Percentiles rank a stretch among this genome's conserved stretches.
phyloP scores from a whole-genome alignment of 495 filamentous ascomycete species.

The Poronia punctata region DNA sequence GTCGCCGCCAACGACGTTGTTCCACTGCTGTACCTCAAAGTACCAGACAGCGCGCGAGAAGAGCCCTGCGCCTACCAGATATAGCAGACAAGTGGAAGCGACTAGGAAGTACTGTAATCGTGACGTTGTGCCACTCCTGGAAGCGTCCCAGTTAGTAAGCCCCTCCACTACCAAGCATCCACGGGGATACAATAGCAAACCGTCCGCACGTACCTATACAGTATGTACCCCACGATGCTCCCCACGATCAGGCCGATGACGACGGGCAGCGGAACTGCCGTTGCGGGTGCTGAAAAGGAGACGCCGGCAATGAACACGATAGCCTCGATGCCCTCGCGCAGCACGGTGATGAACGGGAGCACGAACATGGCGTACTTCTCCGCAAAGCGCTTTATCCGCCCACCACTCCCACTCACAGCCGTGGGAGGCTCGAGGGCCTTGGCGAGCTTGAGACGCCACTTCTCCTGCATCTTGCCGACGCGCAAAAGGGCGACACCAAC shows the following conservation, averaged over 20 bases:
- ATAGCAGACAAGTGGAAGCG: conserved; percentile 73
- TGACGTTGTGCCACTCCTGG: conserved; percentile 45
- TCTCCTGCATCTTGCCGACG: conserved; percentile 78
- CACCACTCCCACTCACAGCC: conserved; percentile 19
- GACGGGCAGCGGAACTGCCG: conserved; percentile 66
- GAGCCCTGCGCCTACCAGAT: conserved; percentile 78
- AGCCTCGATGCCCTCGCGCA: conserved; percentile 76
- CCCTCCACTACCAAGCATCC: too few relatives aligned
- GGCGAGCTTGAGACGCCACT: conserved; percentile 76
- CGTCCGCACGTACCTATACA: conserved; percentile 60
- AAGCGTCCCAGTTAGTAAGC: conserved; percentile 4
- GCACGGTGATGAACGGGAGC: conserved; percentile 75
- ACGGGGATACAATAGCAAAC: too few relatives aligned
- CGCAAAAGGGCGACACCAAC: conserved; percentile 73
- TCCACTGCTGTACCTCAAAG: conserved; percentile 61
- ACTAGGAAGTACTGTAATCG: conserved; percentile 75
- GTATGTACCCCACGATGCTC: conserved; percentile 54
- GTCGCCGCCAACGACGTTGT: conserved; percentile 61
- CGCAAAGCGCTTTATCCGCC: conserved; percentile 53
- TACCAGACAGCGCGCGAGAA: conserved; percentile 72
- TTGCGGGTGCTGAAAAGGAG: conserved; percentile 63
- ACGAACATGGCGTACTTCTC: conserved; percentile 79
- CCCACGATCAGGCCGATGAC: conserved; percentile 62
- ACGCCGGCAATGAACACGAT: conserved; percentile 80
- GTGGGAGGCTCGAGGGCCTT: conserved; percentile 52